Evolutionary conservation across 2,329 filamentous ascomycete genomes (phyloP).

Genomic region (Nothophaeocryptopus gaeumannii): DNA sequence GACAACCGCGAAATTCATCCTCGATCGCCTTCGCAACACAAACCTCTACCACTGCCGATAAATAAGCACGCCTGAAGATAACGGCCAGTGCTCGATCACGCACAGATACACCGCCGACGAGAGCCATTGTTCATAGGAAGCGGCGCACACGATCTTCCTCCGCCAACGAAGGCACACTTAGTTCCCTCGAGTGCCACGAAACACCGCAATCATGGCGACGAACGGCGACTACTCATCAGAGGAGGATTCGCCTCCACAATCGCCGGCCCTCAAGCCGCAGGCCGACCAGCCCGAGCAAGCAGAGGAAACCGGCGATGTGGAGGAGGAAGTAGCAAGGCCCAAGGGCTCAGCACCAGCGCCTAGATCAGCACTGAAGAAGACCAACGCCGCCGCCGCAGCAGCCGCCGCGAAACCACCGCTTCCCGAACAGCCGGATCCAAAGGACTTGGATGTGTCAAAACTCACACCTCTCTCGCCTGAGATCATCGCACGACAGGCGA

Average conservation of each 20-base stretch:
- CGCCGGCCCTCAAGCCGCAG: conserved; percentile 48
- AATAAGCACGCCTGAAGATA: too few relatives aligned
- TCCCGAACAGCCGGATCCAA: conserved; percentile 90
- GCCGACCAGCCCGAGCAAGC: conserved; percentile 65
- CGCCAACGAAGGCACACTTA: too few relatives aligned
- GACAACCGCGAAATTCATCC: too few relatives aligned
- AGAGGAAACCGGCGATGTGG: conserved; percentile 69
- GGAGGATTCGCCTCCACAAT: conserved; percentile 54
- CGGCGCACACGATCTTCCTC: too few relatives aligned
- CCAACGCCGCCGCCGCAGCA: conserved; percentile 55
- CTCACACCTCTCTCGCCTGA: conserved; percentile 87
- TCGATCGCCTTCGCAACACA: too few relatives aligned
- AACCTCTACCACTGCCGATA: too few relatives aligned
- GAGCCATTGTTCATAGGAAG: too few relatives aligned
- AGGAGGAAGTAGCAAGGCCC: conserved; percentile 49
- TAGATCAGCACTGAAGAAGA: conserved; percentile 87
- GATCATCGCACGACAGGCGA: conserved; percentile 96
- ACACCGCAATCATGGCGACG: conserved; percentile 45
- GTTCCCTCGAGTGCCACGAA: too few relatives aligned
- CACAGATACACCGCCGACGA: too few relatives aligned
- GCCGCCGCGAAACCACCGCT: conserved; percentile 62
- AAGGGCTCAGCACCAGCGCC: conserved; percentile 58
- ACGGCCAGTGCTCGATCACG: too few relatives aligned
- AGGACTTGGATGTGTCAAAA: conserved; percentile 76
- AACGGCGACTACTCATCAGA: conserved; percentile 55